A percentile compares a stretch with the other conserved stretches of the same genome.
These are phyloP conservation scores for Helotiales sp. DNA, from an alignment of 2,329 filamentous ascomycete genomes.

Conservation along the genomic window DNA sequence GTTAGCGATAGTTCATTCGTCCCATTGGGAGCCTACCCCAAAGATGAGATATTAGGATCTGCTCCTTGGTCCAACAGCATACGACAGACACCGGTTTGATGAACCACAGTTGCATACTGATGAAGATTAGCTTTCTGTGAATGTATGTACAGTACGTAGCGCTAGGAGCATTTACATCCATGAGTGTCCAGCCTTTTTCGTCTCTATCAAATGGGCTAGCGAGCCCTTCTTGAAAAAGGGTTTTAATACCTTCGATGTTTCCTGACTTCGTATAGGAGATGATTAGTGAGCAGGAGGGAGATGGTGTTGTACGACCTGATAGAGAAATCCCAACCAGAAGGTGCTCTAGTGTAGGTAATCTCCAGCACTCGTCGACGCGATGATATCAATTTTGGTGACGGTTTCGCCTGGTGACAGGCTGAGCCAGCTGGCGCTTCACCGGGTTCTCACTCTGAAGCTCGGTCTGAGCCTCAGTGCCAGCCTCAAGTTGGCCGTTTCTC, in stretches of 20 bases:
- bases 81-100: background rate
- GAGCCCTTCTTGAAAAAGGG: background rate
- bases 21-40: background rate
- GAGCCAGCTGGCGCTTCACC: background rate
- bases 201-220: background rate
- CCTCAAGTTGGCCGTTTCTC: too few species aligned
- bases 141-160: background rate
- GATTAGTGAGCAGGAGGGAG: background rate
- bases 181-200: background rate
- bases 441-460: too few species aligned
- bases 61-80: background rate
- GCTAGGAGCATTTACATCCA: background rate
- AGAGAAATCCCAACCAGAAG: slow-evolving; percentile 1
- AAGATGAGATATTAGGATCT: background rate
- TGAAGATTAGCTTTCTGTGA: background rate
- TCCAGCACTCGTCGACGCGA: background rate
- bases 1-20: background rate
- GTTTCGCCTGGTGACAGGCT: background rate
- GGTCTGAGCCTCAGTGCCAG: too few species aligned
- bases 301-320: background rate
- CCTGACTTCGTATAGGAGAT: background rate
- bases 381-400: background rate
- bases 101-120: background rate
- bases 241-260: background rate
- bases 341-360: background rate